These are phyloP conservation scores for Tilletiopsis washingtonensis DNA, from an alignment of 1,284 basidiomycete genomes.

Conservation along the genomic window DNA sequence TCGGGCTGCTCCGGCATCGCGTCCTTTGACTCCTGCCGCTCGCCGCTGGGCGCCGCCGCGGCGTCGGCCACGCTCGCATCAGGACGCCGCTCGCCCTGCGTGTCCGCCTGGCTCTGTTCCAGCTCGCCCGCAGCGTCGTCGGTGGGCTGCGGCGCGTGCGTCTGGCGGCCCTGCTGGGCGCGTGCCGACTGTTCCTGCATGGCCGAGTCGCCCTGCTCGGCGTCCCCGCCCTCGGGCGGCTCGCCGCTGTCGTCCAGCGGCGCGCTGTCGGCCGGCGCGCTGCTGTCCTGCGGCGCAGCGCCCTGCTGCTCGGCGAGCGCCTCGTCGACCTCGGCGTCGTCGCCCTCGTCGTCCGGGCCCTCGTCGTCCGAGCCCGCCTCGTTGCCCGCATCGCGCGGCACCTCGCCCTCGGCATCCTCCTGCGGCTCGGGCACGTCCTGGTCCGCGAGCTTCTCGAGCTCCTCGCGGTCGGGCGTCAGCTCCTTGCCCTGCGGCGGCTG, in stretches of 20 bases:
- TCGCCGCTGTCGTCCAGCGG: constrained; percentile 6
- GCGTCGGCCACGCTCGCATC: background rate
- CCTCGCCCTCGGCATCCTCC: constrained; percentile 49
- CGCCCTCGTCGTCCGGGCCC: constrained; percentile 52
- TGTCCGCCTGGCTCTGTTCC: too few relatives aligned
- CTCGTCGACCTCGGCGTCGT: constrained; percentile 49
- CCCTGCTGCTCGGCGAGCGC: constrained; percentile 16
- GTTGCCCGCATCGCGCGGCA: constrained; percentile 12
- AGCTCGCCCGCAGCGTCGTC: too few relatives aligned
- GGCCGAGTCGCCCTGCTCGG: constrained; percentile 17
- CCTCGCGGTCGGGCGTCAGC: background rate
- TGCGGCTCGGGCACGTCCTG: constrained; percentile 57
- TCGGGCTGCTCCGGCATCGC: constrained; percentile 3
- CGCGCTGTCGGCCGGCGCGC: background rate
- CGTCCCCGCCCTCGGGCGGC: constrained; percentile 17
- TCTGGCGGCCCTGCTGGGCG: constrained; percentile 15
- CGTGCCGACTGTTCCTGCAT: constrained; percentile 23
- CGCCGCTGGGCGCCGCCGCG: background rate
- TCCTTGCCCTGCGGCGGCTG: constrained; percentile 11
- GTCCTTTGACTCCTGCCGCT: constrained; percentile 1
- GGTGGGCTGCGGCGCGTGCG: too few relatives aligned
- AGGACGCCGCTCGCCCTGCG: constrained; percentile 6
- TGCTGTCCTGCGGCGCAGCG: background rate
- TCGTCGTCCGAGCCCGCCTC: constrained; percentile 5
- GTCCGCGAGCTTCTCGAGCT: constrained; percentile 60